A percentile compares a stretch with the other conserved stretches of the same genome.
Conservation (phyloP, 306 rosid species). For the Glycine latifolia region DNA sequence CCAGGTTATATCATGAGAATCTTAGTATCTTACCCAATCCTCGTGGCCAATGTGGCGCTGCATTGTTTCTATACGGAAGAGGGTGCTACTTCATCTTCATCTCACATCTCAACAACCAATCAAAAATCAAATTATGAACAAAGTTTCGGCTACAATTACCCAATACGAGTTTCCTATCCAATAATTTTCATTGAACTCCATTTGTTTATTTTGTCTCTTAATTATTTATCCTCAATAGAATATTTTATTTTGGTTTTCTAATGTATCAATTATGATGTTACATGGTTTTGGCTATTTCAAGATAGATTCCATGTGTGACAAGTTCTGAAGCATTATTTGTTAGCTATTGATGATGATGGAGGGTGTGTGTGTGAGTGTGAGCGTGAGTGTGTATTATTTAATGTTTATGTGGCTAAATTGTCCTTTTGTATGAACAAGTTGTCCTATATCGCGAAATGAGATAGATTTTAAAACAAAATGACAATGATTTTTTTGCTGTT, state of each 20-base stretch:
- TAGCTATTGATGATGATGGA: neutral
- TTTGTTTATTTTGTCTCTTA: neutral
- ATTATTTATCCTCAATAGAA: neutral
- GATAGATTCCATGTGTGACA: constrained; percentile 4
- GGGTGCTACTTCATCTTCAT: constrained; percentile 5
- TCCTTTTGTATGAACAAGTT: constrained; percentile 17
- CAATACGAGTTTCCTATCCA: constrained; percentile 5
- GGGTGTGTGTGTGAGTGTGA: neutral
- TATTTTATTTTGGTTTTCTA: neutral
- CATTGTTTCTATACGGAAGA: constrained; percentile 28
- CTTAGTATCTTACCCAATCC: constrained; percentile 30
- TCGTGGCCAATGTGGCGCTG: neutral
- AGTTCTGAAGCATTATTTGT: neutral
- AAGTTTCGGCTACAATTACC: constrained; percentile 4
- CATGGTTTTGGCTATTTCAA: constrained; percentile 17
- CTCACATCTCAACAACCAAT: constrained; percentile 24
- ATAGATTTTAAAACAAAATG: neutral
- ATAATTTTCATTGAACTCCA: neutral
- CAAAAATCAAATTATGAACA: constrained; percentile 26
- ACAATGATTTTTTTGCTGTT: neutral
- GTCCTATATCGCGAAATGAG: neutral
- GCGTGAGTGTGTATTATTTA: neutral
- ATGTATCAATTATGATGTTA: neutral
- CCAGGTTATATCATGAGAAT: constrained; percentile 19
- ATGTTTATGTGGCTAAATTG: neutral